Conservation (phyloP, 1,139 yeast genomes). For the Zygoascus meyerae region DNA sequence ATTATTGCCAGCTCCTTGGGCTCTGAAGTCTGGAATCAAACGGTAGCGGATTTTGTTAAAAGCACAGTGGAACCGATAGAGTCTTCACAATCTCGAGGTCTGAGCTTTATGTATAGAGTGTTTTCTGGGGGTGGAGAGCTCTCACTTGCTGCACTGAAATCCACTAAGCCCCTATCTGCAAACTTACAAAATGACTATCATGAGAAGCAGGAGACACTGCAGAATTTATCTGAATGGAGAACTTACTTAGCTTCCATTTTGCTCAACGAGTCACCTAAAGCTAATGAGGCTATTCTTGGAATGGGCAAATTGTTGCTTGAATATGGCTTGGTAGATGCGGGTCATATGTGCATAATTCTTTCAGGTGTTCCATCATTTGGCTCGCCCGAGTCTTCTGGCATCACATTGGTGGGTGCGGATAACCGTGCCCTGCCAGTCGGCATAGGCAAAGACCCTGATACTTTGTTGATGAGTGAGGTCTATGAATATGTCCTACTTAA, state of each 20-base stretch:
- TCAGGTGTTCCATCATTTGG: slow-evolving; percentile 28
- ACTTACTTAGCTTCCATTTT: slow-evolving; percentile 30
- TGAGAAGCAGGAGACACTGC: slow-evolving; percentile 5
- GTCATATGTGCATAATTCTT: slow-evolving; percentile 30
- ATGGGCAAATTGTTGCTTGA: slow-evolving; percentile 31
- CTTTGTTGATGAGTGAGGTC: slow-evolving; percentile 57
- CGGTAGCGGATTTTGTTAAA: slow-evolving; percentile 47
- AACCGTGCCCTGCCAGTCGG: slow-evolving; percentile 18
- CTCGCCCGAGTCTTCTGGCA: slow-evolving; percentile 21
- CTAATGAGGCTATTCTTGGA: slow-evolving; percentile 29
- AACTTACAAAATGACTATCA: slow-evolving; percentile 11
- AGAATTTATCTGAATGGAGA: slow-evolving; percentile 31
- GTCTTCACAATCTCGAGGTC: slow-evolving; percentile 30
- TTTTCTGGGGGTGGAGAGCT: slow-evolving; percentile 57
- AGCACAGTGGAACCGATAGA: slow-evolving; percentile 34
- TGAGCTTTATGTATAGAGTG: slow-evolving; percentile 60
- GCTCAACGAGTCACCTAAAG: slow-evolving; percentile 30
- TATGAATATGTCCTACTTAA: slow-evolving; percentile 53
- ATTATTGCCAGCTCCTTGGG: slow-evolving; percentile 64
- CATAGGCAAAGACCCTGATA: slow-evolving; percentile 35
- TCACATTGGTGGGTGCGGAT: slow-evolving; percentile 29
- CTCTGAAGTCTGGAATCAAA: slow-evolving; percentile 52
- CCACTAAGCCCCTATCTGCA: slow-evolving; percentile 15
- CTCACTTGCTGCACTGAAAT: slow-evolving; percentile 45
- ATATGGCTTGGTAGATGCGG: slow-evolving; percentile 31